These are phyloP conservation scores for Backusella tarrabulga DNA, from an alignment of 192 early-diverging fungal species.

Conservation along the genomic window DNA sequence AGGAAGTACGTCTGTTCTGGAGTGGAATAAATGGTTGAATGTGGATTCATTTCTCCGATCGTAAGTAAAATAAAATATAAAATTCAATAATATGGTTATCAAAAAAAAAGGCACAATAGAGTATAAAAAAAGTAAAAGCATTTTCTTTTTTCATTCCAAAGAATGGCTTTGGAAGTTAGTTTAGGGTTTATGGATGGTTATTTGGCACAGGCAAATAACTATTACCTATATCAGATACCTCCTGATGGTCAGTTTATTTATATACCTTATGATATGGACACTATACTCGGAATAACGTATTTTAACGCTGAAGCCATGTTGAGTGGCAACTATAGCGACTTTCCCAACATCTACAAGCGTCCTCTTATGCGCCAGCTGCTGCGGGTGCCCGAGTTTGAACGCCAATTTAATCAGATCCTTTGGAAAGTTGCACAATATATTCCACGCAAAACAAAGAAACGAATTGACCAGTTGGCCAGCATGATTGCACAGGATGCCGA, in stretches of 20 bases:
- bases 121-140: background rate
- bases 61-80: background rate
- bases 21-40: background rate
- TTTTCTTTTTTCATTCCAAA: background rate
- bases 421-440: background rate
- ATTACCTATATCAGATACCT: background rate
- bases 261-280: constrained; percentile 8
- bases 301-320: background rate
- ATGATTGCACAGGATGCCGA: constrained; percentile 5
- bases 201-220: background rate
- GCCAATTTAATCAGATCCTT: background rate
- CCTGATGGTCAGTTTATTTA: background rate
- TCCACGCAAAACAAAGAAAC: background rate
- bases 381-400: background rate
- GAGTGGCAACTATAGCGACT: constrained; percentile 2
- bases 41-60: background rate
- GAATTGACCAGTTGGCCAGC: background rate
- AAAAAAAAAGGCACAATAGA: background rate
- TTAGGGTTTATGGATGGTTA: constrained; percentile 7
- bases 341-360: background rate
- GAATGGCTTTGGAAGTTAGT: constrained; percentile 1
- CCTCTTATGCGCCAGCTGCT: background rate
- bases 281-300: background rate
- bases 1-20: background rate
- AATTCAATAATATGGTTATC: too few species aligned